These are phyloP conservation scores for Medicago ruthenica DNA, from an alignment of 306 rosid species.

Conservation along the genomic window DNA sequence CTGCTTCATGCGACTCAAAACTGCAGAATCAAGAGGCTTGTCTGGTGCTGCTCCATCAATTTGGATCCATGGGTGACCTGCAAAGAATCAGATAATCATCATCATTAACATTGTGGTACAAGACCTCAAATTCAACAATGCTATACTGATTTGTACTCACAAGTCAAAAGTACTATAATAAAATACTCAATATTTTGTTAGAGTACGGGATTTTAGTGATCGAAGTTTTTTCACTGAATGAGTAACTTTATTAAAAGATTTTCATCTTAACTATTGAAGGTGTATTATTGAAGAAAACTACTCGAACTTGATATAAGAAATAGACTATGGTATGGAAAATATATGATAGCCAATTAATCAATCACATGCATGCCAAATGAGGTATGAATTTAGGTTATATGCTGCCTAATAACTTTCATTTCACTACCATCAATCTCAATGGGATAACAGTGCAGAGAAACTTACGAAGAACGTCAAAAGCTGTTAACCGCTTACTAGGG, in stretches of 20 bases:
- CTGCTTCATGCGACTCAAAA: conserved; percentile 84
- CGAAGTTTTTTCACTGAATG: not conserved
- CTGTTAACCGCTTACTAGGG: conserved; percentile 71
- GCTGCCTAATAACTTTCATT: not conserved
- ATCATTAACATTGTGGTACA: conserved; percentile 10
- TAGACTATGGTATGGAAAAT: not conserved
- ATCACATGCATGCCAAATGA: not conserved
- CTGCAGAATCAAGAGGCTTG: conserved; percentile 88
- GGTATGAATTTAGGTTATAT: not conserved
- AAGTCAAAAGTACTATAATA: too few relatives aligned
- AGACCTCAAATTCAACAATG: conserved; percentile 3
- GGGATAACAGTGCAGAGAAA: conserved; percentile 5
- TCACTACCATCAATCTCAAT: not conserved
- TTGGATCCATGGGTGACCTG: conserved; percentile 95
- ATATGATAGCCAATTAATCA: not conserved
- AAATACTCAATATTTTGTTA: too few relatives aligned
- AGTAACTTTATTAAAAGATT: not conserved
- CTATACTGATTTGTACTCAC: not conserved
- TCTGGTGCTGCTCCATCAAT: conserved; percentile 87
- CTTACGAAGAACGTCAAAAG: conserved; percentile 82
- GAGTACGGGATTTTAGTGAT: not conserved
- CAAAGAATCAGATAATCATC: conserved; percentile 42
- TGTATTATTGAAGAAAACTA: not conserved
- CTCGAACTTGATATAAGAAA: not conserved
- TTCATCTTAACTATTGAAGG: not conserved